Base-by-base conservation (phyloP, 768 basidiomycete species). In the Serendipita sp. region DNA sequence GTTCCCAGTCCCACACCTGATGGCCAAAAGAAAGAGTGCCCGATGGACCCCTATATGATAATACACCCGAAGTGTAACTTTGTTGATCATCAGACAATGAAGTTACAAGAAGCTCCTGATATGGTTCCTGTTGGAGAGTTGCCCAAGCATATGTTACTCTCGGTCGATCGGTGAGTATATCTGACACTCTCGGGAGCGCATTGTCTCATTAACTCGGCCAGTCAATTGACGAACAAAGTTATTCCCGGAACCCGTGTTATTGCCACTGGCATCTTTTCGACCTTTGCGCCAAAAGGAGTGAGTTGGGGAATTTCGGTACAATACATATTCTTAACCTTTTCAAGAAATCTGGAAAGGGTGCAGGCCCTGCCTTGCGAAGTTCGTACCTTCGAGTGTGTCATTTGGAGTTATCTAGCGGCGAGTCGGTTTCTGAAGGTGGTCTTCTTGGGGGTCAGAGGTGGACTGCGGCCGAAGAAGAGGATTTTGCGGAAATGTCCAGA, bases 41-140 rank as follows among this genome's bases (percentile, higher is more conserved):
- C 93, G 0, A 74, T 98, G 64, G 96, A 98, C 72, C 96, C 96
- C 0, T 99, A 94, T 75, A 80, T 92, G 63, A 94, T 99, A 71
- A 78, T 97, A 15, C 96, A 99, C 74, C 87, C 91, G 44, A 90
- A 91, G 75, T 98, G 91, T 36, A 79, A 83, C 3, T 99, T 98
- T 71, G 87, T 93, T 5, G 96, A 99, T 72, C 93, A 96, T 69
- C 96, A 99, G 75, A 89, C 84, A 10, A 80, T 99, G 69, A 99
- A 99, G 73, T 81, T 99, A 11, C 96, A 99, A 74, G 96, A 99
- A 74, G 94, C 95, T 16, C 96, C 96, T 0, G 96, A 99, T 73
- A 96, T 97, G 91, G 96, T 99, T 1, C 96, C 96, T 0, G 94
- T 98, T 30, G 96, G 96, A 80, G 96, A 99, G 72, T 78, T 99